A percentile compares a stretch with the other conserved stretches of the same genome.
Evolutionary conservation across 169 alveolate species (phyloP).

Genomic region (Eimeria mitis): DNA sequence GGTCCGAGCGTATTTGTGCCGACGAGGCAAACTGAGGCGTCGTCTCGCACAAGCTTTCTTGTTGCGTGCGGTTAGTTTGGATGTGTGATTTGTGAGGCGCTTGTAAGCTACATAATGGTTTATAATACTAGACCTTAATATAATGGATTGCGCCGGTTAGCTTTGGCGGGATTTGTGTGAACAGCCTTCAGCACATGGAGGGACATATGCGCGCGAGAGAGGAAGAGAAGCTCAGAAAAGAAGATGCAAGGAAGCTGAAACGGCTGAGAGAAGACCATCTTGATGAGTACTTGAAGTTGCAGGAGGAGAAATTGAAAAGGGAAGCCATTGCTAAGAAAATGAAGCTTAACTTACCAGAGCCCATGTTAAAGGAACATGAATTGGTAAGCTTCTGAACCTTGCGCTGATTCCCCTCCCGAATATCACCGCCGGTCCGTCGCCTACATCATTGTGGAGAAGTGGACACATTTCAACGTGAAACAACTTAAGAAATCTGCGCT

Average conservation of each 20-base stretch:
- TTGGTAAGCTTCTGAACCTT: constrained; percentile 6
- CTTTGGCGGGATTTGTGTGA: neutral
- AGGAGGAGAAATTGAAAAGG: constrained; percentile 89
- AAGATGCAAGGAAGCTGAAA: constrained; percentile 95
- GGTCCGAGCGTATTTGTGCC: neutral
- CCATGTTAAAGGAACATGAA: constrained; percentile 81
- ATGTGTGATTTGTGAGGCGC: neutral
- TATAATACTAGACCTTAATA: too few relatives aligned
- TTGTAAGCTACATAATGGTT: neutral
- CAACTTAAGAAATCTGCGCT: too few relatives aligned
- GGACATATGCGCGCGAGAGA: constrained; percentile 96
- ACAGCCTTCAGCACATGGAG: constrained; percentile 91
- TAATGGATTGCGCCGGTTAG: neutral
- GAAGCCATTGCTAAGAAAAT: constrained; percentile 63
- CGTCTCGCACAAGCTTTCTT: neutral
- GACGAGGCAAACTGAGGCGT: neutral
- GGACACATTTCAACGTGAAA: neutral
- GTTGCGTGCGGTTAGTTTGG: neutral
- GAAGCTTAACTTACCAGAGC: constrained; percentile 83
- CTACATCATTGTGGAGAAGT: neutral
- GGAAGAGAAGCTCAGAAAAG: constrained; percentile 92
- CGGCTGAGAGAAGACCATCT: constrained; percentile 95
- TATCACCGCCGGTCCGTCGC: neutral
- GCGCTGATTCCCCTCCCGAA: neutral
- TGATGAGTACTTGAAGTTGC: constrained; percentile 94